Base-by-base conservation (phyloP, 75 land plant genomes). In the Pinus albicaulis region DNA sequence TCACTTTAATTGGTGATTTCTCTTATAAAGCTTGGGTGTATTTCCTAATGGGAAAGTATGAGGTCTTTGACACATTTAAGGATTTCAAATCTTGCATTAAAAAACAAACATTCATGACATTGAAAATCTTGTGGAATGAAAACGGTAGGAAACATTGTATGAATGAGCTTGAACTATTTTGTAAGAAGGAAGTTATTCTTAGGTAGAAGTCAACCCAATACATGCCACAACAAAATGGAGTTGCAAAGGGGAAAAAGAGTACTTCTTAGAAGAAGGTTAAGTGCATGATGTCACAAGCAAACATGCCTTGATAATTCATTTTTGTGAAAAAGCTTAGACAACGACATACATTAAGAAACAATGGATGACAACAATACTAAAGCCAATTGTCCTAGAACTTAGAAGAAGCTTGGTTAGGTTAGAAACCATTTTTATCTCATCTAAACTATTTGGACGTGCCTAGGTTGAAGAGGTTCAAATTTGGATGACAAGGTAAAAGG, bases 1-100 rank as follows among this genome's bases (percentile, higher is more conserved):
- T 80, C 15, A 68, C 59, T 19, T 77, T 84, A 52, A 73, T 84
- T 52, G 86, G 80, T 57, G 82, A 84, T 66, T 84, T 38, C 57
- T 12, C 57, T 41, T 10, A 79, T 20, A 76, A 59, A 25, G 62
- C 25, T 13, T 76, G 72, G 76, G 53, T 82, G 8, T 82, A 82
- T 20, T 62, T 82, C 52, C 26, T 86, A 12, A 36, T 1, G 52
- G 65, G 41, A 55, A 86, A 86, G 58, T 36, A 20, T 23, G 62
- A 82, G 38, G 81, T 76, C 8, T 74, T 86, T 38, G 8, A 16
- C 36, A 34, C n/a, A 16, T 86, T 82, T 53, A 73, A 60, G 19
- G 58, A 36, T 1, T 79, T 79, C 28, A 77, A 84, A 41, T 52
- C 6, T 4, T 12, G 31, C 4, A 76, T 78, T 1, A 78, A 82